Evolutionary conservation across 805 yeast species (phyloP).

Genomic region (Ogataea angusta): DNA sequence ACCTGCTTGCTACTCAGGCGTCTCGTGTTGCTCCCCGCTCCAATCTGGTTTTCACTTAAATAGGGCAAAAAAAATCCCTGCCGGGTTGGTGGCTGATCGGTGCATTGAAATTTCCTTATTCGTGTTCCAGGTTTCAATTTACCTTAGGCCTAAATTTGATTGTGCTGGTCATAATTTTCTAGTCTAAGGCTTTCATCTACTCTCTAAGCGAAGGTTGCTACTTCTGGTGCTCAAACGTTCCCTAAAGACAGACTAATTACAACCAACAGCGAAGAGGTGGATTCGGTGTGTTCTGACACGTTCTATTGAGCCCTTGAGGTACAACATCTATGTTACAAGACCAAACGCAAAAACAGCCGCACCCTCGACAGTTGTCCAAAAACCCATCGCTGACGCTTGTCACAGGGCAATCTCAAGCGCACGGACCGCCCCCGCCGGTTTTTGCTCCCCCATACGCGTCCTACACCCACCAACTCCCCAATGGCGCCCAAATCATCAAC

Average conservation of each 20-base stretch:
- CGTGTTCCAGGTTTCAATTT: neutral
- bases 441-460: conserved; percentile 4
- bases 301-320: neutral
- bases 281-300: neutral
- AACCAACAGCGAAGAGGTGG: neutral
- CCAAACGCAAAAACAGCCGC: conserved; percentile 3
- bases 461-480: conserved; percentile 14
- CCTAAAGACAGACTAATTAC: too few species aligned
- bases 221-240: neutral
- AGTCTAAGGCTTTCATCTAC: neutral
- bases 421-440: neutral
- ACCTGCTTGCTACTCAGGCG: neutral
- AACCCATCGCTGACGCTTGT: conserved; percentile 6
- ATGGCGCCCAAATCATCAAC: conserved; percentile 16
- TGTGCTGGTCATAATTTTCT: neutral
- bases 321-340: conserved; percentile 5
- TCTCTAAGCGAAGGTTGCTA: neutral
- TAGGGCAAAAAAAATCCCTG: neutral
- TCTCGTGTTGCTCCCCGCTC: neutral
- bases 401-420: neutral
- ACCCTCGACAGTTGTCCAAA: conserved; percentile 6
- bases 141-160: neutral
- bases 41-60: neutral
- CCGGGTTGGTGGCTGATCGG: neutral
- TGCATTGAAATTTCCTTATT: neutral